Conservation (phyloP, 2,329 filamentous ascomycete species). For the Lachnellula willkommii region DNA sequence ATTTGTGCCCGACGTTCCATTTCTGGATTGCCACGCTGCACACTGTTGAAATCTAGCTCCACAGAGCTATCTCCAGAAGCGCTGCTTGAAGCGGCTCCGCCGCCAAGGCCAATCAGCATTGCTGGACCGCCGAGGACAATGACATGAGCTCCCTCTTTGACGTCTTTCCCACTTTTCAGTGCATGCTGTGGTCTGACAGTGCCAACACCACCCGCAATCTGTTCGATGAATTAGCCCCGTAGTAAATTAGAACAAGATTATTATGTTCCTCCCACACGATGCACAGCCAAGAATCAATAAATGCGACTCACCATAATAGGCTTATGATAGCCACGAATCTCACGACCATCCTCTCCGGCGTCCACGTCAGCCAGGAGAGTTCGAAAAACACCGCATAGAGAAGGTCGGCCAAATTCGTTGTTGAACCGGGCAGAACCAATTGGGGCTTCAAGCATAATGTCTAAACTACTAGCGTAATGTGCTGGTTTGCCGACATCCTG, state of each 20-base stretch:
- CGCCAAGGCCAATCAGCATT: slow-evolving; percentile 95
- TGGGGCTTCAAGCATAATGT: slow-evolving; percentile 96
- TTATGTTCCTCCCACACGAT: background rate
- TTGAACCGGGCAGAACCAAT: slow-evolving; percentile 95
- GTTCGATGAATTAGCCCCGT: background rate
- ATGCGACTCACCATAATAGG: slow-evolving; percentile 65
- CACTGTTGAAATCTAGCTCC: slow-evolving; percentile 93
- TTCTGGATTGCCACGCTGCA: slow-evolving; percentile 94
- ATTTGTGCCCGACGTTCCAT: slow-evolving; percentile 94
- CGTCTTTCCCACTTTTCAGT: slow-evolving; percentile 72
- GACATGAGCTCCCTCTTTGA: slow-evolving; percentile 81
- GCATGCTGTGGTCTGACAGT: slow-evolving; percentile 88
- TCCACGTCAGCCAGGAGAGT: slow-evolving; percentile 72
- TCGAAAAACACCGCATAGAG: slow-evolving; percentile 83
- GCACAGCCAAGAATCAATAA: background rate
- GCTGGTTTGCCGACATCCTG: slow-evolving; percentile 80
- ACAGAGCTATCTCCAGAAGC: slow-evolving; percentile 83
- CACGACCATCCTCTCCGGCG: slow-evolving; percentile 51
- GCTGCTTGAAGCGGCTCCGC: slow-evolving; percentile 89
- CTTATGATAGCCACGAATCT: slow-evolving; percentile 91
- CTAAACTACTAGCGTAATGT: slow-evolving; percentile 88
- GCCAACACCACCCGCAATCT: slow-evolving; percentile 85
- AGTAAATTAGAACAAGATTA: background rate
- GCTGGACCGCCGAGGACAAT: slow-evolving; percentile 93
- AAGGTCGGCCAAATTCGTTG: slow-evolving; percentile 93